Evolutionary conservation across 139 green algal species (phyloP).

Genomic region (Chlamydomonas sphaeroides): DNA sequence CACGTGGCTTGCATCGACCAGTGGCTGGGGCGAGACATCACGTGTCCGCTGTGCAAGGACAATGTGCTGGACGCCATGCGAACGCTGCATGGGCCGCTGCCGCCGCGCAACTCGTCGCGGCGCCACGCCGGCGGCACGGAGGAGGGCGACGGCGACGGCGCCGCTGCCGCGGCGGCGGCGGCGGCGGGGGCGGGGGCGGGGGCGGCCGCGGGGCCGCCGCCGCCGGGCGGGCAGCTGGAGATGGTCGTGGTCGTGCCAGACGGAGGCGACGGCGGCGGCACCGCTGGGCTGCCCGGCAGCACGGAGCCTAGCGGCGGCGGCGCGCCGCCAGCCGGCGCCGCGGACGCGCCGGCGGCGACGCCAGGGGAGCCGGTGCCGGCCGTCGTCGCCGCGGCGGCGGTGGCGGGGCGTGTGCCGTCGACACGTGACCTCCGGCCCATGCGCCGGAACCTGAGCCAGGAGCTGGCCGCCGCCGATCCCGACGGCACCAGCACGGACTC

Average conservation of each 20-base stretch:
- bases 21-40: constrained; percentile 57
- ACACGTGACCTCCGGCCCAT: constrained; percentile 23
- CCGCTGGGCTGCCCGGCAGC: no score
- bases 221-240: neutral
- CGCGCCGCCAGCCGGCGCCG: no score
- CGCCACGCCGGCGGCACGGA: neutral
- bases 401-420: neutral
- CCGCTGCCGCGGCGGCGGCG: neutral
- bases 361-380: neutral
- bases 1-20: constrained; percentile 50
- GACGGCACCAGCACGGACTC: constrained; percentile 5
- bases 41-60: constrained; percentile 55
- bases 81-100: constrained; percentile 18
- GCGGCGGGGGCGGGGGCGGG: neutral
- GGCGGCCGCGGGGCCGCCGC: neutral
- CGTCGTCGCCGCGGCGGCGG: neutral
- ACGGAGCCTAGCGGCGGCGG: no score
- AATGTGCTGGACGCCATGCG: constrained; percentile 49
- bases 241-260: neutral
- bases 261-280: no score
- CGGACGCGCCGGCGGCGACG: neutral
- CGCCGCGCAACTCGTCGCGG: neutral
- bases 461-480: neutral
- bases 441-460: constrained; percentile 18
- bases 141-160: neutral